These are phyloP conservation scores for Sphenostylis stenocarpa DNA, from an alignment of 306 rosid species.

Conservation along the genomic window DNA sequence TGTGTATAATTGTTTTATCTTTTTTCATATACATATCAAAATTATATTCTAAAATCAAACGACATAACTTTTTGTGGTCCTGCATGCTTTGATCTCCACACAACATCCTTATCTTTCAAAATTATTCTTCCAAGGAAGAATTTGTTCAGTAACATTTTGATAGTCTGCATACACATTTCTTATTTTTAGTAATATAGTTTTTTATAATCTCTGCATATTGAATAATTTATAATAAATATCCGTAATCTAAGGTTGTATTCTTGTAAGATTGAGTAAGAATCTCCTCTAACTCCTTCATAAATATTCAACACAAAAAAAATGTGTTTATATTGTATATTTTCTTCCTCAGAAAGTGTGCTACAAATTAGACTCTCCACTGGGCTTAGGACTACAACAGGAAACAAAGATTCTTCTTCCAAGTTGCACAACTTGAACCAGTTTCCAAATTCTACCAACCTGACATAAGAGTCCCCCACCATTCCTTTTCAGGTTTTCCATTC, in stretches of 20 bases:
- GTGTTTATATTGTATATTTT: too few relatives aligned
- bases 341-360: too few relatives aligned
- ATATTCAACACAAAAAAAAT: too few relatives aligned
- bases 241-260: too few relatives aligned
- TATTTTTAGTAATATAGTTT: too few relatives aligned
- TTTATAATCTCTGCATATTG: too few relatives aligned
- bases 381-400: background rate
- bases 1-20: background rate
- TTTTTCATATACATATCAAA: background rate
- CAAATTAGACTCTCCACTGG: background rate
- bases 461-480: background rate
- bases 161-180: background rate
- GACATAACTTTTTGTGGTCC: background rate
- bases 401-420: conserved; percentile 17
- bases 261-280: too few relatives aligned
- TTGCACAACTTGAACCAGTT: conserved; percentile 12
- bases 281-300: too few relatives aligned
- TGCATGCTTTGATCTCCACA: background rate
- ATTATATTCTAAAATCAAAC: background rate
- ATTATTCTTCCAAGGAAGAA: background rate
- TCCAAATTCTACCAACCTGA: background rate
- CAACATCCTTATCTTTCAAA: background rate
- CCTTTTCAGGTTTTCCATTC: background rate
- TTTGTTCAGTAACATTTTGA: background rate
- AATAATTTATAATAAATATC: too few relatives aligned